A percentile compares a stretch with the other conserved stretches of the same genome.
Conservation (phyloP, 352 stramenopile species). For the Phytopythium vexans region DNA sequence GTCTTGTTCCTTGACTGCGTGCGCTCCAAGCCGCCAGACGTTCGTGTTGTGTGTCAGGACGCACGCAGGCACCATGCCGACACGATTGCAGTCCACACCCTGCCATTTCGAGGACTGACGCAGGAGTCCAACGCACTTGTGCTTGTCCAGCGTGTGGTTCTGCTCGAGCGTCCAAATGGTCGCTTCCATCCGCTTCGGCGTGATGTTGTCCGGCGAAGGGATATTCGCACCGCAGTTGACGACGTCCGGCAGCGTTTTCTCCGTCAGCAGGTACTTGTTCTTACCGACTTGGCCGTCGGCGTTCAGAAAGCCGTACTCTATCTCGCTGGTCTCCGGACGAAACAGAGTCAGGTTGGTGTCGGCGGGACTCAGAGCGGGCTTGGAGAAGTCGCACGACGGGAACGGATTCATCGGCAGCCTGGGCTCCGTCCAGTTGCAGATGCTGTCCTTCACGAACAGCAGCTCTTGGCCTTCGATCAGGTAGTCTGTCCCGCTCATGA, state of each 20-base stretch:
- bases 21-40: slow-evolving; percentile 33
- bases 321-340: slow-evolving; percentile 80
- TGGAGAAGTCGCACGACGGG: slow-evolving; percentile 54
- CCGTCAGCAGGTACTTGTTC: slow-evolving; percentile 68
- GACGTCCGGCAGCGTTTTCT: slow-evolving; percentile 58
- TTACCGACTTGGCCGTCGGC: slow-evolving; percentile 62
- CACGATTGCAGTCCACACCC: slow-evolving; percentile 51
- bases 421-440: slow-evolving; percentile 81
- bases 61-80: slow-evolving; percentile 40
- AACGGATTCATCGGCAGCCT: slow-evolving; percentile 55
- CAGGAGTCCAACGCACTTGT: slow-evolving; percentile 52
- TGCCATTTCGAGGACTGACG: slow-evolving; percentile 35
- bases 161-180: slow-evolving; percentile 57
- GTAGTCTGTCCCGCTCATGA: slow-evolving; percentile 80
- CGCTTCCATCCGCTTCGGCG: slow-evolving; percentile 75
- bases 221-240: slow-evolving; percentile 74
- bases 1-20: slow-evolving; percentile 26
- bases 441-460: slow-evolving; percentile 70
- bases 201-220: slow-evolving; percentile 81
- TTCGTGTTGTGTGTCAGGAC: slow-evolving; percentile 23
- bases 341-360: slow-evolving; percentile 61
- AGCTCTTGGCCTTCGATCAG: slow-evolving; percentile 51
- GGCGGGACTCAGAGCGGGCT: slow-evolving; percentile 33
- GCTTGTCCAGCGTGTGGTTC: slow-evolving; percentile 23
- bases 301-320: slow-evolving; percentile 82